Evolutionary conservation across 768 basidiomycete genomes (phyloP), one percentile per base, ranked within the genome.

Genomic region (Coprinellus micaceus): DNA sequence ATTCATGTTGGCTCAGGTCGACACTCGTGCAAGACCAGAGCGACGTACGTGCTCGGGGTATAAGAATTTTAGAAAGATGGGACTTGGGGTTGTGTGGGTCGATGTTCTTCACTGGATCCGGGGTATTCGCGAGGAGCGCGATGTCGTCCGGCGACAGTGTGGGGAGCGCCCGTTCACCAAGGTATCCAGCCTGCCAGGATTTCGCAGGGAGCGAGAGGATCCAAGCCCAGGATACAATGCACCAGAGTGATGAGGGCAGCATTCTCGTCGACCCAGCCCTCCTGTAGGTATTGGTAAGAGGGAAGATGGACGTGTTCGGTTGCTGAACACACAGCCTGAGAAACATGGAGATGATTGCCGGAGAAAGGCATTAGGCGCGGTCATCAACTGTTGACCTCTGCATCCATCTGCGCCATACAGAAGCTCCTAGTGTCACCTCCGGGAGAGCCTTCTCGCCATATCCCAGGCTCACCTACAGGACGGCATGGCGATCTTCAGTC

Each of bases 31-130:
- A 37, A 53, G 57, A 15, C 2, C 9, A 13, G 7, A 44, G 7
- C 2, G 47, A 79, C 84, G 64, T 74, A 89, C 91, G 78, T 51
- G 85, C 73, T 61, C 96, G 78, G 21, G 96, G 96, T 58, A 98
- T 90, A 48, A 98, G 74, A 15, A 98, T 83, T 66, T 83, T 86
- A 2, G 89, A 88, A 40, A 99, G 66, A 69, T 94, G 89, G 1
- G 89, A 91, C 22, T 73, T 63, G 0, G 88, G 82, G 62, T 88
- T 78, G 25, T 70, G 67, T 9, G 82, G 81, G 69, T 94, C 85
- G 54, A 95, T 64, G 62, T 83, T 86, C 66, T 78, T 82, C 30
- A 82, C 67, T 33, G 88, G 86, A 69, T 94, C 87, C 7, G 76
- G 77, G n/a, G 75, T 70, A 17, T 77, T 71, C 22, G 82, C 73